A percentile compares a stretch with the other conserved stretches of the same genome.
Evolutionary conservation across 306 rosid genomes (phyloP).

Genomic region (Lithocarpus polystachyus): DNA sequence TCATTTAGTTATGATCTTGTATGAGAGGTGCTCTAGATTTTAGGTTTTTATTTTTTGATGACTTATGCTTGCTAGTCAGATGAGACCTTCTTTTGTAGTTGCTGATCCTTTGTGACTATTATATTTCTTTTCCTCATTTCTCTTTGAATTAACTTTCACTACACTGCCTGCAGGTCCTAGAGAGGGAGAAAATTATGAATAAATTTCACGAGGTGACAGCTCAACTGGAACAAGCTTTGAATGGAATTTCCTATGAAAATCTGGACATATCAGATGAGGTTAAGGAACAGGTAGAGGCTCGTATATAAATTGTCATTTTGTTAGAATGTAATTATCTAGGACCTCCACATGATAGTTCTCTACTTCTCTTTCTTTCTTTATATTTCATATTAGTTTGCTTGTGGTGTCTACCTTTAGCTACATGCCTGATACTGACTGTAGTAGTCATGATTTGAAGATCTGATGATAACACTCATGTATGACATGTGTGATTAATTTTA

Average conservation of each 20-base stretch:
- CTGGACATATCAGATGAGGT: constrained; percentile 98
- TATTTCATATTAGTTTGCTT: not conserved
- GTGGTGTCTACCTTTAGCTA: not conserved
- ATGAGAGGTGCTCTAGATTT: not conserved
- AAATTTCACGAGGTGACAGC: constrained; percentile 68
- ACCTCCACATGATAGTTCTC: not conserved
- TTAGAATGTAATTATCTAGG: not conserved
- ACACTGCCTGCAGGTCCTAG: constrained; percentile 58
- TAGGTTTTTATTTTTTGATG: not conserved
- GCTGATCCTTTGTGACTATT: not conserved
- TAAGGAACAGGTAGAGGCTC: constrained; percentile 79
- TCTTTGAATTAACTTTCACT: not conserved
- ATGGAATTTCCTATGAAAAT: constrained; percentile 60
- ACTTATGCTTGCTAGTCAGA: not conserved
- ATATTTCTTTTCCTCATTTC: not conserved
- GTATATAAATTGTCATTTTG: not conserved
- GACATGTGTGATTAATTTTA: not conserved
- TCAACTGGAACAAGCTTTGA: constrained; percentile 71
- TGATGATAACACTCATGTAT: not conserved
- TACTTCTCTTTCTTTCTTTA: not conserved
- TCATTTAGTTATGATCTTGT: not conserved
- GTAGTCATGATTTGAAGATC: not conserved
- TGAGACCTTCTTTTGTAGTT: constrained; percentile 20
- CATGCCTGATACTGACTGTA: not conserved
- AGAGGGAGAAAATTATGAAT: constrained; percentile 73